Percentiles rank a stretch among this genome's conserved stretches.
These are phyloP conservation scores for Isatis tinctoria DNA, from an alignment of 345 rosid genomes.

Conservation along the genomic window DNA sequence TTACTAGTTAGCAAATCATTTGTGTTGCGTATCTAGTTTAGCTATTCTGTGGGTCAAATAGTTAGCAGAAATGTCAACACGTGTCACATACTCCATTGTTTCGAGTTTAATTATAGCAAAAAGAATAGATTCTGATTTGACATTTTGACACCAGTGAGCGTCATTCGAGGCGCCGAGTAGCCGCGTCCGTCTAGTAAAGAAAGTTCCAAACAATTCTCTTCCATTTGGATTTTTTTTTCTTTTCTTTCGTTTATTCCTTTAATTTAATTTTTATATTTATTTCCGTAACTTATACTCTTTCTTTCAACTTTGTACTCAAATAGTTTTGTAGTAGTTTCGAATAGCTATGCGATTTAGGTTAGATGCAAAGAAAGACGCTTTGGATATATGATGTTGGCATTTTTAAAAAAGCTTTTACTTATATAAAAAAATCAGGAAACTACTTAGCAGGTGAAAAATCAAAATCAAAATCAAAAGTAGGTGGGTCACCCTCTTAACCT, in stretches of 20 bases:
- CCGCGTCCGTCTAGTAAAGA: slow-evolving; percentile 26
- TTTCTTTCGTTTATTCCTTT: neutral
- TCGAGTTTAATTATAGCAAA: neutral
- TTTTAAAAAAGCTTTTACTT: neutral
- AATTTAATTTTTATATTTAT: neutral
- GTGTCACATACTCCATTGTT: neutral
- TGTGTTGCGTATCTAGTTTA: slow-evolving; percentile 1
- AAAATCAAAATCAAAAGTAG: neutral
- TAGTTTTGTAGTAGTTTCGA: neutral
- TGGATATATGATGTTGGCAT: neutral
- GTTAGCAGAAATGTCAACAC: neutral
- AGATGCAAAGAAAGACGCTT: neutral
- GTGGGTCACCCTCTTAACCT: neutral
- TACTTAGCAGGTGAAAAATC: neutral
- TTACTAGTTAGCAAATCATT: neutral
- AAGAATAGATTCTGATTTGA: slow-evolving; percentile 27
- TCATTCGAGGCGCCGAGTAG: slow-evolving; percentile 28
- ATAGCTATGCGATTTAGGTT: neutral
- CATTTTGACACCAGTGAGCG: slow-evolving; percentile 16
- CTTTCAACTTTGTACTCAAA: neutral
- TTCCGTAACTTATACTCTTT: neutral
- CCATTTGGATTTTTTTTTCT: neutral
- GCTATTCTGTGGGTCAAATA: slow-evolving; percentile 9
- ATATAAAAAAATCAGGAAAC: too few species aligned
- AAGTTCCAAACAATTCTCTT: slow-evolving; percentile 7